Evolutionary conservation across 768 basidiomycete genomes (phyloP), one percentile per base, ranked within the genome.

Genomic region (Lepiota subincarnata): DNA sequence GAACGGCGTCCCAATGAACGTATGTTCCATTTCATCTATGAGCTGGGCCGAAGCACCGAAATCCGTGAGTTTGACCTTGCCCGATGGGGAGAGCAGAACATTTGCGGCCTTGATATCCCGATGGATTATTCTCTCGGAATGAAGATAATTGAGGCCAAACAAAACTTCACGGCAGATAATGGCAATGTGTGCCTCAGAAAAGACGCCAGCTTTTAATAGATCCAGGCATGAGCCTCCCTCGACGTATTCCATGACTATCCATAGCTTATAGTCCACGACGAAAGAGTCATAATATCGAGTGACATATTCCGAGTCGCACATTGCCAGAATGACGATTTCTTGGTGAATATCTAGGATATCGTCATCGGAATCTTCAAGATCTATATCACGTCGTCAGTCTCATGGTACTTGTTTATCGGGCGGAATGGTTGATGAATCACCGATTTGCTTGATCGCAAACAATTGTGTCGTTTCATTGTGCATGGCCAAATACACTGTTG

Each of bases 241-340:
- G 50, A 98, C 86, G 70, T 92, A 99, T 70, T 99, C 97, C 97
- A 99, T 98, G 63, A 99, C 74, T 65, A 99, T 99, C 97, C 97
- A 99, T 18, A 99, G 77, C 70, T 98, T 96, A 77, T 96, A 98
- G 31, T 89, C 85, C 59, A 92, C 86, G 50, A 99, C 92, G 69
- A 99, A 99, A 43, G 92, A 94, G 41, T 92, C 95, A 63, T 96
- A 98, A 68, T 98, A 98, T 43, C 88, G 79, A 38, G 97, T 98
- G 50, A 99, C 91, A 68, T 92, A 93, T 72, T 94, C 92, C 4
- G 95, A 98, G 67, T 95, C 92, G 73, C 94, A 96, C 60, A 90
- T 89, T 0, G 94, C 92, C 24, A 99, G 79, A 68, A 90, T 97
- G 16, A 93, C 90, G 59, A 99, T 98, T 70, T 99, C 97, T 68